A percentile compares a stretch with the other conserved stretches of the same genome.
These are phyloP conservation scores for Monilinia fructicola DNA, from an alignment of 2,329 filamentous ascomycete species.

Conservation along the genomic window DNA sequence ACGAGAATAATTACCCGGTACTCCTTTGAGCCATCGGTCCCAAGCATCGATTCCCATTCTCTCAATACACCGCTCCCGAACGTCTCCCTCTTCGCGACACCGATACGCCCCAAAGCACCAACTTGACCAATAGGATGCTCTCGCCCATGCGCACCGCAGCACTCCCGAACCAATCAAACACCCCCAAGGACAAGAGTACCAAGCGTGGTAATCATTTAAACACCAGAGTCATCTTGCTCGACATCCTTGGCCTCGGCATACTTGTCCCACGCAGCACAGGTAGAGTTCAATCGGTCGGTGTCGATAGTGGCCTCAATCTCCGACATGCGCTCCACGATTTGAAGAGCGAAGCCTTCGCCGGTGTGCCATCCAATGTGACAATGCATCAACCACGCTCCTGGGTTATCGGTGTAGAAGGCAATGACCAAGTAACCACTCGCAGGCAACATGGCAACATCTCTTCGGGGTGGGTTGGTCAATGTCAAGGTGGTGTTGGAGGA, in stretches of 20 bases:
- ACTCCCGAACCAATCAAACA: no score
- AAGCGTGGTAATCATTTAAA: neutral
- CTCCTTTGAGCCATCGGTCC: no score
- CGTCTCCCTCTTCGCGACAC: no score
- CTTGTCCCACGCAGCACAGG: constrained; percentile 21
- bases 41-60: no score
- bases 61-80: no score
- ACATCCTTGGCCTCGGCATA: constrained; percentile 2
- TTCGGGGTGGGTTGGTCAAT: constrained; percentile 47
- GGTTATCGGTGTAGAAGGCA: constrained; percentile 28
- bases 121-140: neutral
- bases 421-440: constrained; percentile 30
- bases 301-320: constrained; percentile 29
- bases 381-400: constrained; percentile 29
- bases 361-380: constrained; percentile 49
- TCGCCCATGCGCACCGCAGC: no score
- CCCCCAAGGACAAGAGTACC: no score
- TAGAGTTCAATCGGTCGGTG: constrained; percentile 13
- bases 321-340: constrained; percentile 45
- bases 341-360: constrained; percentile 49
- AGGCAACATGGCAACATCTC: constrained; percentile 51
- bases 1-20: no score
- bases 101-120: no score
- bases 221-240: constrained; percentile 22
- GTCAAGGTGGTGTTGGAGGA: constrained; percentile 34